Percentiles rank a stretch among this genome's conserved stretches.
Evolutionary conservation across 768 basidiomycete species (phyloP).

Genomic region (Clavaria fumosa): DNA sequence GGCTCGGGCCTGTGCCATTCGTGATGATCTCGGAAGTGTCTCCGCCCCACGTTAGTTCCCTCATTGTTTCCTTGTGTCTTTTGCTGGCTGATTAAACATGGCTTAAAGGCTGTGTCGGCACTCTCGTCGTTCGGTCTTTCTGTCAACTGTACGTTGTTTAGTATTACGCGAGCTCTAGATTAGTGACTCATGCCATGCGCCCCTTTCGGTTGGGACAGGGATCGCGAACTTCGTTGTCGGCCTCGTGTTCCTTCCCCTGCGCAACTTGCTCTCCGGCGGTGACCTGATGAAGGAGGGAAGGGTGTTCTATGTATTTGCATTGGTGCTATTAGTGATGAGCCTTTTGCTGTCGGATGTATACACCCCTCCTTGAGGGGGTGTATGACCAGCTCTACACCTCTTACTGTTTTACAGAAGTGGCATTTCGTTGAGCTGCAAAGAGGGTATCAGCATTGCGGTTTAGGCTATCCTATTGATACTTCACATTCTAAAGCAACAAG

Average conservation of each 20-base stretch:
- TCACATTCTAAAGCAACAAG: too few relatives aligned
- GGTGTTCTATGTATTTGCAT: slow-evolving; percentile 78
- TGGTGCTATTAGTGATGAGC: slow-evolving; percentile 28
- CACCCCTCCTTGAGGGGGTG: too few relatives aligned
- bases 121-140: slow-evolving; percentile 64
- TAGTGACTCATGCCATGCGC: slow-evolving; percentile 3
- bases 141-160: slow-evolving; percentile 39
- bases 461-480: too few relatives aligned
- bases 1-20: slow-evolving; percentile 86
- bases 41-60: slow-evolving; percentile 47
- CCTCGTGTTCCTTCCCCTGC: slow-evolving; percentile 70
- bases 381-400: too few relatives aligned
- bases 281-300: slow-evolving; percentile 57
- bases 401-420: too few relatives aligned
- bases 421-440: too few relatives aligned
- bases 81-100: slow-evolving; percentile 5
- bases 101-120: slow-evolving; percentile 56
- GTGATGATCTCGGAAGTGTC: slow-evolving; percentile 86
- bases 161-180: not conserved
- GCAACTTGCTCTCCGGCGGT: slow-evolving; percentile 54
- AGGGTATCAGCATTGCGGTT: too few relatives aligned
- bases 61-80: not conserved
- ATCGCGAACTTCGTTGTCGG: slow-evolving; percentile 75
- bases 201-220: slow-evolving; percentile 32
- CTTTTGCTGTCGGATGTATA: slow-evolving; percentile 15